Percentiles rank a stretch among this genome's conserved stretches.
These are phyloP conservation scores for Xylaria telfairii DNA, from an alignment of 495 filamentous ascomycete genomes.

Conservation along the genomic window DNA sequence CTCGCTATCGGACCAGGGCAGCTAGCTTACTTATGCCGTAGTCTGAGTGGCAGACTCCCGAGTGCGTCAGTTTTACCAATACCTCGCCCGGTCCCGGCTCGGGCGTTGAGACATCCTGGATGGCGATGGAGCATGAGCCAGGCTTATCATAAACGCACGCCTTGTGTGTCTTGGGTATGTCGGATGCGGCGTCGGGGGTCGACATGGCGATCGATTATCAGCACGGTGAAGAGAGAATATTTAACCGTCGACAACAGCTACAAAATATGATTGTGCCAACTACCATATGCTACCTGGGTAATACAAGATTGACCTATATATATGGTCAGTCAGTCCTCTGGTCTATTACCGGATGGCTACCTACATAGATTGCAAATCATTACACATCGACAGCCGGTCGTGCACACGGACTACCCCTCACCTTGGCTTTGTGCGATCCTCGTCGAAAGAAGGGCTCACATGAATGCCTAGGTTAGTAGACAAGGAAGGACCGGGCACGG, in stretches of 20 bases:
- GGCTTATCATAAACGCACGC: slow-evolving; percentile 73
- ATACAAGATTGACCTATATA: not conserved
- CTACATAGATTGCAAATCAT: no score
- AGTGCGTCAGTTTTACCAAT: slow-evolving; percentile 72
- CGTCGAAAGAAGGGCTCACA: no score
- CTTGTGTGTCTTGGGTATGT: slow-evolving; percentile 70
- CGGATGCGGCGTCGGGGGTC: slow-evolving; percentile 18
- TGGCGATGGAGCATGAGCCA: slow-evolving; percentile 69
- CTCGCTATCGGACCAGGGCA: not conserved
- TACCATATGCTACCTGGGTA: not conserved
- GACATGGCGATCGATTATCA: slow-evolving; percentile 2
- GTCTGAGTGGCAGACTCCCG: slow-evolving; percentile 75
- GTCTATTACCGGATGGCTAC: not conserved
- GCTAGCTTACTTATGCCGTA: slow-evolving; percentile 23
- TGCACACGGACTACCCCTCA: slow-evolving; percentile 2
- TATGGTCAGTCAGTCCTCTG: not conserved
- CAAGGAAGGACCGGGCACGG: no score
- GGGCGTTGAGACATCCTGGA: slow-evolving; percentile 70
- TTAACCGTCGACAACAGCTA: not conserved
- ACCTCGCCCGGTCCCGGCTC: slow-evolving; percentile 69
- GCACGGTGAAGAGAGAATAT: not conserved
- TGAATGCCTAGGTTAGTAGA: no score
- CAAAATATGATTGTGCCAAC: not conserved
- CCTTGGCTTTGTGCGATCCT: not conserved
- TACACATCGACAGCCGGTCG: no score